Evolutionary conservation across 495 filamentous ascomycete species (phyloP).

Genomic region (Parmelia sp.): DNA sequence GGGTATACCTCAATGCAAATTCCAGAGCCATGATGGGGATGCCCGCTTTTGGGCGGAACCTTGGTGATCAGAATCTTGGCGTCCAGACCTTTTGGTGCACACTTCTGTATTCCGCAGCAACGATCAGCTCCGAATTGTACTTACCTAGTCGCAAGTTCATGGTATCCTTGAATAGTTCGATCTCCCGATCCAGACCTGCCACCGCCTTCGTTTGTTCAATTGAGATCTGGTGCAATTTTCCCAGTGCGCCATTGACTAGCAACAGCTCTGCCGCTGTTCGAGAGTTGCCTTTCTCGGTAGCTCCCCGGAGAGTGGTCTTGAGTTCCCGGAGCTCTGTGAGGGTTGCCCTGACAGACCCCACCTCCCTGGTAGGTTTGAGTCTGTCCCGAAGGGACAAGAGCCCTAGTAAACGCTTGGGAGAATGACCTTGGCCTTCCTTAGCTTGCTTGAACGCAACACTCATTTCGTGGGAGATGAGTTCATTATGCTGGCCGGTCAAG

Average conservation of each 20-base stretch:
- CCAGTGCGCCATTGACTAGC: constrained; percentile 51
- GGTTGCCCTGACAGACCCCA: constrained; percentile 61
- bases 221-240: constrained; percentile 53
- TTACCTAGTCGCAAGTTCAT: constrained; percentile 76
- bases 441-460: constrained; percentile 53
- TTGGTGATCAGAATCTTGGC: too few relatives aligned
- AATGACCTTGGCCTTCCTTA: constrained; percentile 57
- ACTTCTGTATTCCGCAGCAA: too few relatives aligned
- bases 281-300: constrained; percentile 52
- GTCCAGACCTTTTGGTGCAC: too few relatives aligned
- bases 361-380: constrained; percentile 50
- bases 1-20: too few relatives aligned
- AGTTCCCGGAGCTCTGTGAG: constrained; percentile 62
- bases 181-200: constrained; percentile 58
- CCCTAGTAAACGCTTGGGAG: constrained; percentile 60
- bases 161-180: constrained; percentile 65
- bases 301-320: constrained; percentile 54
- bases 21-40: too few relatives aligned
- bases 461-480: constrained; percentile 73
- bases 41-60: too few relatives aligned
- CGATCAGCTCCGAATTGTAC: too few relatives aligned
- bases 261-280: constrained; percentile 59
- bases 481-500: constrained; percentile 66
- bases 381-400: constrained; percentile 51
- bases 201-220: constrained; percentile 59